phyloP scores from a whole-genome alignment of 2,329 filamentous ascomycete genomes.

The Fusarium coicis region DNA sequence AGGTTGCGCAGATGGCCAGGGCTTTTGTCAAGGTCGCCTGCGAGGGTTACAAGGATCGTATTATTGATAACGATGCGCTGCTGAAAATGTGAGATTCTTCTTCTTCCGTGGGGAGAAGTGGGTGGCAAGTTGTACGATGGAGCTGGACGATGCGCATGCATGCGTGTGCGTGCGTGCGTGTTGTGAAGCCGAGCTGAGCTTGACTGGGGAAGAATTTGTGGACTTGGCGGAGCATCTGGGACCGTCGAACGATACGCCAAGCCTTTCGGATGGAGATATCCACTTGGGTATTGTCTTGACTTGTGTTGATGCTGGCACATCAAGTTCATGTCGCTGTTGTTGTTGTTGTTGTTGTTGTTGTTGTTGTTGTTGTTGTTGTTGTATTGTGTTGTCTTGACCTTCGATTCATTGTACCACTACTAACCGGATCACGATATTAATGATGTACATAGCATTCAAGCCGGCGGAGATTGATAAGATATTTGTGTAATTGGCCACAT shows the following conservation, averaged over 20 bases:
- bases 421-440: conserved; percentile 27
- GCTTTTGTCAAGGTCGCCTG: conserved; percentile 51
- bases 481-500: not conserved
- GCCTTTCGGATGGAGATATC: not conserved
- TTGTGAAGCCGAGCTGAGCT: conserved; percentile 2
- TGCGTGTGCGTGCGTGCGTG: not conserved
- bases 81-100: conserved; percentile 42
- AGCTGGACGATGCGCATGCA: not conserved
- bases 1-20: conserved; percentile 49
- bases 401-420: conserved; percentile 21
- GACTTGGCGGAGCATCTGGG: conserved; percentile 25
- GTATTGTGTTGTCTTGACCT: not conserved
- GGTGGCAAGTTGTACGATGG: not conserved
- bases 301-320: conserved; percentile 16
- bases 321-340: not conserved
- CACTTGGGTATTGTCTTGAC: not conserved
- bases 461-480: not conserved
- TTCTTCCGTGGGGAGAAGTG: not conserved
- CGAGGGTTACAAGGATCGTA: conserved; percentile 50
- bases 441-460: conserved; percentile 12
- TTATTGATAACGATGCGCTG: conserved; percentile 50
- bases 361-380: not conserved
- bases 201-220: conserved; percentile 23
- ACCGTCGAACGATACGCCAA: conserved; percentile 7
- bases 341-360: not conserved